Evolutionary conservation across 2,329 filamentous ascomycete species (phyloP).

Genomic region (Aciculosporium take): DNA sequence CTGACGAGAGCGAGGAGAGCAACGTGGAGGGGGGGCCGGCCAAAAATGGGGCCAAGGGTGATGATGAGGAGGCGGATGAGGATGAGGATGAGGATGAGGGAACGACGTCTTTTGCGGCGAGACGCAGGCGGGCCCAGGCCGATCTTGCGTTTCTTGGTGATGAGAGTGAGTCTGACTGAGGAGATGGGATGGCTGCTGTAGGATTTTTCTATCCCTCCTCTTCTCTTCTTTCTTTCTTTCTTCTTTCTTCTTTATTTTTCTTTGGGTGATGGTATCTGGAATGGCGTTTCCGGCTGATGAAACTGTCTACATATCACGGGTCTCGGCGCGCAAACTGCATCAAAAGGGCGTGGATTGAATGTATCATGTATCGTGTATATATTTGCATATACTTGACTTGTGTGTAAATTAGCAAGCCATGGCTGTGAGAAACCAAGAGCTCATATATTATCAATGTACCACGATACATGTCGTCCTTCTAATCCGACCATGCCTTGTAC

Average conservation of each 20-base stretch:
- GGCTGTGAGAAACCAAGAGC: neutral
- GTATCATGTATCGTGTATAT: neutral
- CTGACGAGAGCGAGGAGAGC: conserved; percentile 19
- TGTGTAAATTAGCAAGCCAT: neutral
- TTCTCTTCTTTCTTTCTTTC: no score
- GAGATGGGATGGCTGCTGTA: neutral
- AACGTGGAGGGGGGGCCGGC: conserved; percentile 9
- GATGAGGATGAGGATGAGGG: conserved; percentile 18
- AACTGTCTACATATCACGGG: neutral
- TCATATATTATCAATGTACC: neutral
- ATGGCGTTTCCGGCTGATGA: neutral
- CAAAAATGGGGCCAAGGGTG: conserved; percentile 9
- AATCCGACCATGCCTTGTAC: conserved; percentile 73
- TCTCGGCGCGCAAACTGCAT: neutral
- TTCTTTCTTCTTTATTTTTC: no score
- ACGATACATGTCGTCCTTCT: conserved; percentile 5
- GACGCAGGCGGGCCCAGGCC: conserved; percentile 32
- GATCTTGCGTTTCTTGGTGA: conserved; percentile 54
- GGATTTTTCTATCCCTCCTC: no score
- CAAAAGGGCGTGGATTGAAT: neutral
- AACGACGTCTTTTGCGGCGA: conserved; percentile 25
- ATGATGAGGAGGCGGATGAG: conserved; percentile 13
- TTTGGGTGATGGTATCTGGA: neutral
- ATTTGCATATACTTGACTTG: neutral
- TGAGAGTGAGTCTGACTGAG: conserved; percentile 50